Base-by-base conservation (phyloP, 1,284 basidiomycete species). In the Golubevia pallescens region DNA sequence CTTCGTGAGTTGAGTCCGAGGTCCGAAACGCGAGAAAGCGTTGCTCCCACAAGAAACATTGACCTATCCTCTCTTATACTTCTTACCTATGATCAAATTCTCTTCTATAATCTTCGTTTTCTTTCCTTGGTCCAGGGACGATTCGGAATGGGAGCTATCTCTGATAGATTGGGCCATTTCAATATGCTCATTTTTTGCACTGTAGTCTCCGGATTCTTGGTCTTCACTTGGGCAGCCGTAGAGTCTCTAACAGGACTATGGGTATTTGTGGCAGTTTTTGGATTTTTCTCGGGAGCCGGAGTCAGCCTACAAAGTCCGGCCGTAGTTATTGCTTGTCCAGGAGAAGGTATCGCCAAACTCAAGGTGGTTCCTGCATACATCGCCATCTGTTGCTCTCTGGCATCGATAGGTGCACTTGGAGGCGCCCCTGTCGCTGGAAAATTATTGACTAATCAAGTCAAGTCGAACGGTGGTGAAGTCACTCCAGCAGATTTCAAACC, bases 1-100 rank as follows among this genome's bases (percentile, higher is more conserved):
- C 54, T 56, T 56, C 54, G 54, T 38, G 34, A 38, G 34, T 38
- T n/a, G n/a, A n/a, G n/a, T n/a, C n/a, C n/a, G n/a, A n/a, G n/a
- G n/a, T n/a, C n/a, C n/a, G n/a, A n/a, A n/a, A n/a, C n/a, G n/a
- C n/a, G n/a, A n/a, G n/a, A n/a, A n/a, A n/a, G n/a, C n/a, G n/a
- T n/a, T n/a, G n/a, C n/a, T n/a, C n/a, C n/a, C n/a, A n/a, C n/a
- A n/a, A n/a, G n/a, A n/a, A n/a, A n/a, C n/a, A n/a, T n/a, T n/a
- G n/a, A n/a, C n/a, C n/a, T n/a, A n/a, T n/a, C n/a, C 34, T 38
- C 34, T 38, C 10, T 38, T 4, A 38, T n/a, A n/a, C n/a, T n/a
- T n/a, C n/a, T n/a, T n/a, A n/a, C n/a, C n/a, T n/a, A n/a, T n/a
- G n/a, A n/a, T n/a, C n/a, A n/a, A n/a, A n/a, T n/a, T n/a, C n/a